These are phyloP conservation scores for Pontederia paniculata DNA, from an alignment of 176 grass and related monocot species.

Conservation along the genomic window DNA sequence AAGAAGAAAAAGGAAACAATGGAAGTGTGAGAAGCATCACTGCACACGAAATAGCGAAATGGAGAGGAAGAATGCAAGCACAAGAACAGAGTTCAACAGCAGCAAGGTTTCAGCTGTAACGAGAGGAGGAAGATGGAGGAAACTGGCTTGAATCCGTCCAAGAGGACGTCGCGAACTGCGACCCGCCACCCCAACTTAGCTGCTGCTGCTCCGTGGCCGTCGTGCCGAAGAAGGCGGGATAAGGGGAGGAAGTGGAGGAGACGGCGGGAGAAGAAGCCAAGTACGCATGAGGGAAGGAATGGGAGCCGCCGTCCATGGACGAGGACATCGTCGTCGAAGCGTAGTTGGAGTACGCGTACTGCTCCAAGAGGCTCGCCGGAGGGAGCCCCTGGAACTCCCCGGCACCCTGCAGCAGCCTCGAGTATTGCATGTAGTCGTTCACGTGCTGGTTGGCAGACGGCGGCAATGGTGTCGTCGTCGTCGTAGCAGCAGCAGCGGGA, in stretches of 20 bases:
- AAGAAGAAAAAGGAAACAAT: too few species aligned
- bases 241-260: not conserved
- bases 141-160: conserved; percentile 9
- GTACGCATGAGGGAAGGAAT: not conserved
- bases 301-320: too few species aligned
- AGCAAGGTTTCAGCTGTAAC: not conserved
- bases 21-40: too few species aligned
- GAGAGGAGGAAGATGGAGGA: not conserved
- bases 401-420: not conserved
- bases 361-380: not conserved
- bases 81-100: too few species aligned
- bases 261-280: not conserved
- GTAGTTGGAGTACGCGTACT: not conserved
- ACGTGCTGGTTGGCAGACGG: not conserved
- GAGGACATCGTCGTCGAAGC: not conserved
- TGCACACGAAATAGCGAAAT: too few species aligned
- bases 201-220: not conserved
- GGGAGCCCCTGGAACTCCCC: conserved; percentile 2
- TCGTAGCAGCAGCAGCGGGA: not conserved
- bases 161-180: not conserved
- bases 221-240: not conserved
- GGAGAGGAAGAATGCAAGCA: too few species aligned
- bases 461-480: not conserved
- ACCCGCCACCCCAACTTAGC: not conserved
- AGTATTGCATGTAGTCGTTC: conserved; percentile 13